A percentile compares a stretch with the other conserved stretches of the same genome.
phyloP scores from a whole-genome alignment of 768 basidiomycete species.

The Boletus edulis region DNA sequence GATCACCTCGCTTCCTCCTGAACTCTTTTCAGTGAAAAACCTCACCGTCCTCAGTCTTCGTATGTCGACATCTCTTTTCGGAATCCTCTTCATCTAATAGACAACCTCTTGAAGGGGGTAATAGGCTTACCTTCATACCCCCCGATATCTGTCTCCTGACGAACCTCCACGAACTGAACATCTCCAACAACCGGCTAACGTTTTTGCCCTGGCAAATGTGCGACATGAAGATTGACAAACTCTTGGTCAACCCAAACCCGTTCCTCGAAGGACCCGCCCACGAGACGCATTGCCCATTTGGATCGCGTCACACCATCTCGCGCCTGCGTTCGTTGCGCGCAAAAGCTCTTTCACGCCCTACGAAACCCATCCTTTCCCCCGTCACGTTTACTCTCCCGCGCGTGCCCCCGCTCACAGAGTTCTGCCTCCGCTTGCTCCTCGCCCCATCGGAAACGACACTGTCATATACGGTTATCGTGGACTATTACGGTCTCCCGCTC shows the following conservation, averaged over 20 bases:
- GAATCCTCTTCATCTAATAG: neutral
- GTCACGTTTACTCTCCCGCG: conserved; percentile 17
- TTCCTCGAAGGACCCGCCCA: conserved; percentile 40
- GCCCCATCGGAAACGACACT: conserved; percentile 16
- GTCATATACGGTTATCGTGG: conserved; percentile 15
- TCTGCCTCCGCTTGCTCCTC: conserved; percentile 38
- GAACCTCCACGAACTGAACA: conserved; percentile 57
- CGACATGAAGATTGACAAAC: conserved; percentile 47
- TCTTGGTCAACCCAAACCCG: conserved; percentile 58
- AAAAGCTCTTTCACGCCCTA: neutral
- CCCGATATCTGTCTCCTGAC: conserved; percentile 57
- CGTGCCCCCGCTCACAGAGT: conserved; percentile 34
- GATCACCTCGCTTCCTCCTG: conserved; percentile 52
- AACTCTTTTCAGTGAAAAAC: conserved; percentile 55
- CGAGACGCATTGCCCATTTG: neutral
- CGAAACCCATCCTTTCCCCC: conserved; percentile 18
- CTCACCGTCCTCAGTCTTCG: conserved; percentile 64
- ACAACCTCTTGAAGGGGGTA: conserved; percentile 43
- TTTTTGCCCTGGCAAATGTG: conserved; percentile 67
- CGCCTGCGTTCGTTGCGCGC: conserved; percentile 9
- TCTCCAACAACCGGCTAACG: conserved; percentile 55
- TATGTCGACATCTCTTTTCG: conserved; percentile 34
- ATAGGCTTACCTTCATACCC: conserved; percentile 54
- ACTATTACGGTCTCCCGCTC: conserved; percentile 31
- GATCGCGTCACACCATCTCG: conserved; percentile 13